Evolutionary conservation across 208 protist genomes (phyloP).

Genomic region (Leishmania lainsoni): DNA sequence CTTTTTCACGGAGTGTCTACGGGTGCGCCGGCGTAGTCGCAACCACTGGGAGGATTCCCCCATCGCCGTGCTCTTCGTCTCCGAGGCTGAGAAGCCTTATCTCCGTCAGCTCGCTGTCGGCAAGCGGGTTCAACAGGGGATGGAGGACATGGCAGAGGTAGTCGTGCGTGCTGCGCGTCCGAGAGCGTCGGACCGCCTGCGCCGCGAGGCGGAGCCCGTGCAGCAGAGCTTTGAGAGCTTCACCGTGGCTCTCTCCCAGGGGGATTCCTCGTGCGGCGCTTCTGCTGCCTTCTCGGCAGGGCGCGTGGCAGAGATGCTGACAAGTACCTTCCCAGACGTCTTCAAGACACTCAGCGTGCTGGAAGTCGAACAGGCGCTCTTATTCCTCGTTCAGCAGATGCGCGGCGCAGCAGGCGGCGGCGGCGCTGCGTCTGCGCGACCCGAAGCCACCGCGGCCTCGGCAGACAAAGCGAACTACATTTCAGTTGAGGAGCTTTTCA

Average conservation of each 20-base stretch:
- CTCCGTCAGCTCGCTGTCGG: constrained; percentile 49
- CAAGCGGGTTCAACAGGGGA: constrained; percentile 31
- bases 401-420: neutral
- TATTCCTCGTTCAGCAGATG: constrained; percentile 26
- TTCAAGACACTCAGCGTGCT: constrained; percentile 36
- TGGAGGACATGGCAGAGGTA: constrained; percentile 44
- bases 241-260: constrained; percentile 26
- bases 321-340: constrained; percentile 28
- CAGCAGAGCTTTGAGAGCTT: constrained; percentile 40
- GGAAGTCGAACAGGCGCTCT: constrained; percentile 41
- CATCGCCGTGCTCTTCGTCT: constrained; percentile 70
- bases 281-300: constrained; percentile 13
- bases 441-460: neutral
- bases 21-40: constrained; percentile 64
- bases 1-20: constrained; percentile 79
- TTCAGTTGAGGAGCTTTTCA: constrained; percentile 30
- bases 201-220: constrained; percentile 29
- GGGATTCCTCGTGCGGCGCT: constrained; percentile 11
- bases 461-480: constrained; percentile 1
- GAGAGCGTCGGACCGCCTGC: constrained; percentile 17
- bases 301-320: constrained; percentile 30
- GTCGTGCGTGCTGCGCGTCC: constrained; percentile 25
- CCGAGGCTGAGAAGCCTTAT: constrained; percentile 26
- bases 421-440: neutral
- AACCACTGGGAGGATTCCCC: constrained; percentile 83